Evolutionary conservation across 225 moss, liverwort and hornwort species (phyloP).

Genomic region (Antitrichia curtipendula): DNA sequence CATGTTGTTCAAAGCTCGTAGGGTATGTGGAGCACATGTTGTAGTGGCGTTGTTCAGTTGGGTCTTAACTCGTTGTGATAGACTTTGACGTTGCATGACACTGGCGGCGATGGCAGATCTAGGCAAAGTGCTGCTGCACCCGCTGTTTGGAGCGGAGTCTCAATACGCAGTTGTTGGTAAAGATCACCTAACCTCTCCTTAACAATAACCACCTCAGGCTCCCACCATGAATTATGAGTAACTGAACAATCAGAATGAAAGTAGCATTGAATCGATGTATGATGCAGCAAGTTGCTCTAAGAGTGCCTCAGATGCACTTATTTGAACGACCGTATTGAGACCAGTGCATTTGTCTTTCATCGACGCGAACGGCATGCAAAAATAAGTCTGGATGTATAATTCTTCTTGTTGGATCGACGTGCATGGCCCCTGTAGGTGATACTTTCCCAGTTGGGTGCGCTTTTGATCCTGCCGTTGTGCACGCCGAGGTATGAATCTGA

Average conservation of each 20-base stretch:
- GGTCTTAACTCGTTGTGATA: neutral
- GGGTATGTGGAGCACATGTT: neutral
- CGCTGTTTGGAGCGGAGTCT: conserved; percentile 49
- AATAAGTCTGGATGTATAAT: neutral
- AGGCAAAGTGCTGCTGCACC: conserved; percentile 58
- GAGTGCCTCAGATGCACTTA: too few species aligned
- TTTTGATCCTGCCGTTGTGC: conserved; percentile 46
- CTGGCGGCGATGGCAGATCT: conserved; percentile 29
- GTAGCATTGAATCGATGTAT: neutral
- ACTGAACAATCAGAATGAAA: neutral
- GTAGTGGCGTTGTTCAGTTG: neutral
- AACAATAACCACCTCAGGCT: neutral
- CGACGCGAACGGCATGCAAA: neutral
- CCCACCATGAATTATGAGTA: neutral
- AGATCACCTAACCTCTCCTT: neutral
- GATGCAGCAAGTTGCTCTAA: neutral
- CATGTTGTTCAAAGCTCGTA: neutral
- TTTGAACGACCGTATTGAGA: neutral
- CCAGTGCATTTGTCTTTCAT: neutral
- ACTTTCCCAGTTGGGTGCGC: conserved; percentile 63
- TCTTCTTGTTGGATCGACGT: neutral
- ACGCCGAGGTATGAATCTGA: conserved; percentile 31
- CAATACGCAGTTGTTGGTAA: conserved; percentile 66
- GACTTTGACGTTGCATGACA: neutral
- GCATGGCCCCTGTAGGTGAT: conserved; percentile 39